phyloP scores from a whole-genome alignment of 2,329 filamentous ascomycete species.

The Furcasterigmium furcatum region DNA sequence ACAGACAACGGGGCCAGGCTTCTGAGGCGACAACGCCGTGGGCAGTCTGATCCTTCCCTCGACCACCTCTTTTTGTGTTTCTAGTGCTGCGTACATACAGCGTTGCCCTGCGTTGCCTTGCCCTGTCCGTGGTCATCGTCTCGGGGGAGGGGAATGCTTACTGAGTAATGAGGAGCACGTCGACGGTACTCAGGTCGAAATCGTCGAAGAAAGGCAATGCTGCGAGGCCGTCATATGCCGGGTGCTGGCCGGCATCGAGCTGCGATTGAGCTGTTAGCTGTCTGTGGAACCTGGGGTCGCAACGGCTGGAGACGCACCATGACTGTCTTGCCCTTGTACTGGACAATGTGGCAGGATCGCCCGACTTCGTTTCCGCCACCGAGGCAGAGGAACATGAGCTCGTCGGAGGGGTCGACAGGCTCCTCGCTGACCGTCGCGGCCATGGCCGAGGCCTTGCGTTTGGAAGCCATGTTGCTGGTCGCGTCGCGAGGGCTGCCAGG shows the following conservation, averaged over 20 bases:
- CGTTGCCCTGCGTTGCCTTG: too few species aligned
- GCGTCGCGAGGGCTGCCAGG: not conserved
- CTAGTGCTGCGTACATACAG: constrained; percentile 11
- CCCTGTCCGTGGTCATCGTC: constrained; percentile 14
- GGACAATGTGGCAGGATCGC: constrained; percentile 93
- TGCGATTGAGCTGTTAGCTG: constrained; percentile 26
- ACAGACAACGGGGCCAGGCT: constrained; percentile 10
- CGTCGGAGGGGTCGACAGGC: constrained; percentile 87
- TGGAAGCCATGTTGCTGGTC: constrained; percentile 74
- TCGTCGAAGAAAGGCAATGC: constrained; percentile 97
- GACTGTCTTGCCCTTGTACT: constrained; percentile 98
- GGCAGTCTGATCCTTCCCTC: constrained; percentile 4
- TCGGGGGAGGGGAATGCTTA: constrained; percentile 56
- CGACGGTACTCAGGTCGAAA: constrained; percentile 95
- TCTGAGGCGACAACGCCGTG: constrained; percentile 6
- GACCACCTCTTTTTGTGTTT: constrained; percentile 4
- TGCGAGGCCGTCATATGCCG: constrained; percentile 90
- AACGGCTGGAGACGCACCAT: constrained; percentile 63
- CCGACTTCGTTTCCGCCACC: constrained; percentile 97
- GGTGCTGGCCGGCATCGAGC: constrained; percentile 97
- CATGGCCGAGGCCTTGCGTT: constrained; percentile 82
- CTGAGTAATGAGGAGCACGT: constrained; percentile 98
- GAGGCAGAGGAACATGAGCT: constrained; percentile 89
- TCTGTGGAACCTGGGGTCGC: not conserved
- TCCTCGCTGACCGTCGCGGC: constrained; percentile 61